Conservation (phyloP, 2,329 filamentous ascomycete genomes). For the Fusarium subglutinans region DNA sequence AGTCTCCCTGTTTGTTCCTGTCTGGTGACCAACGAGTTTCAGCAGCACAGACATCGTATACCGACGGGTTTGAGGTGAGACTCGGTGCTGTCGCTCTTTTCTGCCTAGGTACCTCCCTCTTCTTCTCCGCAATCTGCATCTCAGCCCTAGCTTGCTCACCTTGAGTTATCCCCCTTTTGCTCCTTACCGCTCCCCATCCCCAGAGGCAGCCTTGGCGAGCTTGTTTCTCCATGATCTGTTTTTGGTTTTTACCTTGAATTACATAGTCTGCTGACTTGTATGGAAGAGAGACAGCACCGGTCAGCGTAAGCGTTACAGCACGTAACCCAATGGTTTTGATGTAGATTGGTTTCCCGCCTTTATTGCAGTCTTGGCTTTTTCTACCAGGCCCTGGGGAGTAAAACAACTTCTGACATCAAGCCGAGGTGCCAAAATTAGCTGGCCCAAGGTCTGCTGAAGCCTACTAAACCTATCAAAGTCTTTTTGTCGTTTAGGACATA, state of each 20-base stretch:
- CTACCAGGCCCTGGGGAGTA: not conserved
- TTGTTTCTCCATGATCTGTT: slow-evolving; percentile 19
- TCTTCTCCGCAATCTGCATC: slow-evolving; percentile 31
- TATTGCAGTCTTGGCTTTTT: slow-evolving; percentile 7
- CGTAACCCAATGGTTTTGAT: slow-evolving; percentile 22
- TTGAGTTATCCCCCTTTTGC: slow-evolving; percentile 13
- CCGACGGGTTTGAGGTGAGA: slow-evolving; percentile 20
- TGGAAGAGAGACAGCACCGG: not conserved
- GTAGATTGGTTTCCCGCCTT: not conserved
- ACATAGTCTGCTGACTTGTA: slow-evolving; percentile 15
- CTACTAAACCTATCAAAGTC: not conserved
- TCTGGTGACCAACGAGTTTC: slow-evolving; percentile 29
- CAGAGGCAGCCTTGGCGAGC: slow-evolving; percentile 8
- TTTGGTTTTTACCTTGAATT: not conserved
- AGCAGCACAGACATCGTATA: slow-evolving; percentile 28
- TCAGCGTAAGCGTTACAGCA: slow-evolving; percentile 4
- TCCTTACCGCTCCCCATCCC: slow-evolving; percentile 13
- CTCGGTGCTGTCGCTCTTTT: slow-evolving; percentile 13
- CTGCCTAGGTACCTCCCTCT: not conserved
- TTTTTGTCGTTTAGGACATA: not conserved
- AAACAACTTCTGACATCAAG: not conserved
- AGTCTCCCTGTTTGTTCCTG: slow-evolving; percentile 20
- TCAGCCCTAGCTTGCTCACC: slow-evolving; percentile 27
- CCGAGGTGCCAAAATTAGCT: not conserved
- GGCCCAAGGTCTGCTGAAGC: not conserved